Evolutionary conservation across 75 land plant species (phyloP).

Genomic region (Cupressus sempervirens): DNA sequence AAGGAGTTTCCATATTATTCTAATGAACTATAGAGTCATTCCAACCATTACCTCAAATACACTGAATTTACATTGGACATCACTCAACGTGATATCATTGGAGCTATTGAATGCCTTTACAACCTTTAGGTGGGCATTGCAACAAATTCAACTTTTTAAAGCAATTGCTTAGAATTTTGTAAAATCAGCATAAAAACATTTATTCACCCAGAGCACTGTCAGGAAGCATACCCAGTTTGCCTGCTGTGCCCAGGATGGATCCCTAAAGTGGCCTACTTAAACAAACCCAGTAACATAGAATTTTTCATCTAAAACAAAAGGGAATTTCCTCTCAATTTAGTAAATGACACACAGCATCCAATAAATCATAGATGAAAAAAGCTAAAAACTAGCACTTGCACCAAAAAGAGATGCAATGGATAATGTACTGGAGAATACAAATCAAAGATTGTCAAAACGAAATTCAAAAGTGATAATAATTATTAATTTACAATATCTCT

Average conservation of each 20-base stretch:
- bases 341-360: not conserved
- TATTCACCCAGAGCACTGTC: no score
- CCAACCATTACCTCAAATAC: not conserved
- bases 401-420: no score
- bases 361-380: not conserved
- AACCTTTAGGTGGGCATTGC: not conserved
- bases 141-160: not conserved
- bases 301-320: not conserved
- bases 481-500: no score
- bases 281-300: no score
- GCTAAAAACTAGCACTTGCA: no score
- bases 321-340: not conserved
- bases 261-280: no score
- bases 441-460: no score
- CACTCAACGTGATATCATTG: not conserved
- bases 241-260: no score
- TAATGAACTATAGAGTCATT: not conserved
- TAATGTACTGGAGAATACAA: no score
- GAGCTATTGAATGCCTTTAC: not conserved
- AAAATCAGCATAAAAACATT: not conserved
- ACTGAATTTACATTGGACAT: not conserved
- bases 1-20: not conserved
- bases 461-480: no score
- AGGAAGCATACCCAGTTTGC: no score
- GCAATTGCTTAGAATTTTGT: not conserved